A percentile compares a stretch with the other conserved stretches of the same genome.
Conservation (phyloP, 352 stramenopile genomes). For the Globisporangium lucens region DNA sequence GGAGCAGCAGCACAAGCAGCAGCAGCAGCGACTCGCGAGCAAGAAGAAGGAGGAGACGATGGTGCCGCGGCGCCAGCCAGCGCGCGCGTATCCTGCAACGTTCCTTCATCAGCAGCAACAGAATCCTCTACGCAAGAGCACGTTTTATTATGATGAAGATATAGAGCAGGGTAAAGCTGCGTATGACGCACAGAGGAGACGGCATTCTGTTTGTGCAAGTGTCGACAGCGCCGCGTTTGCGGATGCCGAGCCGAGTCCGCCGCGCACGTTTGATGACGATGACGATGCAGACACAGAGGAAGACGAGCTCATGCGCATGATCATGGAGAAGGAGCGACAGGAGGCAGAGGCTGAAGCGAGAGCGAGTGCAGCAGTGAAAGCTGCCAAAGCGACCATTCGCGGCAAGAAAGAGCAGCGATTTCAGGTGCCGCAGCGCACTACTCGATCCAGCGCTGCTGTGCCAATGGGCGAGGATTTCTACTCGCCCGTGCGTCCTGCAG, state of each 20-base stretch:
- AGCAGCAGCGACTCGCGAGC: constrained; percentile 1
- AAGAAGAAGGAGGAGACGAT: background rate
- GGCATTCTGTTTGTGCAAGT: background rate
- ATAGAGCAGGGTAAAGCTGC: background rate
- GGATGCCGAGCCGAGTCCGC: constrained; percentile 15
- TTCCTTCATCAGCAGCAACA: background rate
- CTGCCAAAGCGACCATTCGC: background rate
- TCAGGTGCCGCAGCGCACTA: constrained; percentile 3
- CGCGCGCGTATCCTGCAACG: background rate
- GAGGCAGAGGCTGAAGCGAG: constrained; percentile 14
- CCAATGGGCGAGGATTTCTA: constrained; percentile 23
- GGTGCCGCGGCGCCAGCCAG: background rate
- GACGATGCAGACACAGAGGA: constrained; percentile 25
- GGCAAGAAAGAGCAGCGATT: background rate
- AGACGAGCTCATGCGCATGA: constrained; percentile 39
- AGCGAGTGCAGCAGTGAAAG: constrained; percentile 15
- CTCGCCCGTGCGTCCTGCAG: constrained; percentile 28
- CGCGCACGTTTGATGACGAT: background rate
- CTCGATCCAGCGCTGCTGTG: background rate
- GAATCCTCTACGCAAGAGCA: background rate
- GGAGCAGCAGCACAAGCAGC: background rate
- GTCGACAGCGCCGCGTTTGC: constrained; percentile 1
- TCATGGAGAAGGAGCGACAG: constrained; percentile 30
- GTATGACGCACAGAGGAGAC: background rate
- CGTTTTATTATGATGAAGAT: background rate